Base-by-base conservation (phyloP, 2,329 filamentous ascomycete species). In the Beauveria pseudobassiana region DNA sequence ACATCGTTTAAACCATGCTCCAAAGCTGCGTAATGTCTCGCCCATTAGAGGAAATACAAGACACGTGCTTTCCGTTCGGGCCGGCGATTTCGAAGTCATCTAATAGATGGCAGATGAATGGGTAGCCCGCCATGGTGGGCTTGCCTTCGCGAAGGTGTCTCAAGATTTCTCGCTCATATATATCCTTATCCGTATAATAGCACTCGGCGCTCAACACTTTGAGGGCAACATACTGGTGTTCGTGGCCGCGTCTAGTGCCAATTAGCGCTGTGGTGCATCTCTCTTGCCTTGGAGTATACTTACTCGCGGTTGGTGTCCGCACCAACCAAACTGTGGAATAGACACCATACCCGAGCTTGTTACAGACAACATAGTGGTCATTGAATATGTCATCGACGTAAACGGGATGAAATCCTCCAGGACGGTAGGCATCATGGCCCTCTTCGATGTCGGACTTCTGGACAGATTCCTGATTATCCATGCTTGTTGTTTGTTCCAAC, bases 11-110 rank as follows among this genome's bases (percentile, higher is more conserved):
- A 68, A 70, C 58, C 57, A 65, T 12, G 50, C 49, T 5, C 54
- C 62, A 24, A 68, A 67, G 59, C 48, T 64, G 20, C 61, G 60
- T 10, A 70, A 54, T n/a, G 66, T 67, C 30, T 67, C 65, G 1
- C 69, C 72, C 65, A 73, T 69, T 8, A 69, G 65, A 24, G 73
- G 66, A 46, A 69, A 68, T 2, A 74, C 67, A 7, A 71, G 64
- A 46, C 70, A 74, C 2, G 56, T 74, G 72, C 2, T 56, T 63
- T 3, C 71, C 70, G 22, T 74, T 72, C 2, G 71, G 71, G 6
- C 72, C 71, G 0, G 60, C 22, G 45, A 71, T 67, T 20, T 67
- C 61, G 34, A 74, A 74, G 8, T 68, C 64, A 34, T 69, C 67
- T 5, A 69, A 1, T 1, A 69, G 48, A 43, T 65, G 62, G 2